Base-by-base conservation (phyloP, 2,329 filamentous ascomycete genomes). In the Ophiognomonia clavigignenti-juglandacearum region DNA sequence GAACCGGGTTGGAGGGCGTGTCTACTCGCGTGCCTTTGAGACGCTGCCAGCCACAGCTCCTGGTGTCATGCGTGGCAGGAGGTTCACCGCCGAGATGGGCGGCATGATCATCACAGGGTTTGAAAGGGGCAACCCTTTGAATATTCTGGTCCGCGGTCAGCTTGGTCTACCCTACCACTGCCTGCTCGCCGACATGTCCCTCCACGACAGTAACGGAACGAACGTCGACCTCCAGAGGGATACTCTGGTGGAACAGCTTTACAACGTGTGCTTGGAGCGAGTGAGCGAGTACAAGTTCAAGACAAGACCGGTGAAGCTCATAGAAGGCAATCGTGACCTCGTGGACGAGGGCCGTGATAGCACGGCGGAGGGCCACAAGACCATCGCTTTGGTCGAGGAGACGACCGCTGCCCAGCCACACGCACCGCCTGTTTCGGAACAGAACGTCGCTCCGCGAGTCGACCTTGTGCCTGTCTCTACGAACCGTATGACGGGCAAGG, bases 81-180 rank as follows among this genome's bases (percentile, higher is more conserved):
- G 81, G 42, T 86, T 85, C 60, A 97, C 91, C 18, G 93, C 89
- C 26, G 93, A 98, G 64, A 95, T 96, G 83, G 93, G 93, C 23
- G 93, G 92, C 46, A 96, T 98, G 75, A 97, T 98, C 51, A 90
- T 98, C 52, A 96, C 95, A 27, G 93, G 93, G 0, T 98, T 97
- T 62, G 90, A 97, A 56, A 82, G 88, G 55, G 95, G 95, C 16
- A 98, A 98, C 58, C 93, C 93, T 5, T 71, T 98, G 57, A 95
- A 96, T 62, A 81, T 91, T 40, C 82, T 98, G 50, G 83, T 98
- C 47, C 84, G 93, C 55, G 91, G 88, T 14, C 95, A 98, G 65
- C 76, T 98, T 40, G 87, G 86, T 22, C 76, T 98, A 18, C 83
- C 83, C 14, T 96, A 95, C 62, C 89, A 96, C 64, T 75, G 85